phyloP scores from a whole-genome alignment of 768 basidiomycete species.

The Coprinopsis sp. region DNA sequence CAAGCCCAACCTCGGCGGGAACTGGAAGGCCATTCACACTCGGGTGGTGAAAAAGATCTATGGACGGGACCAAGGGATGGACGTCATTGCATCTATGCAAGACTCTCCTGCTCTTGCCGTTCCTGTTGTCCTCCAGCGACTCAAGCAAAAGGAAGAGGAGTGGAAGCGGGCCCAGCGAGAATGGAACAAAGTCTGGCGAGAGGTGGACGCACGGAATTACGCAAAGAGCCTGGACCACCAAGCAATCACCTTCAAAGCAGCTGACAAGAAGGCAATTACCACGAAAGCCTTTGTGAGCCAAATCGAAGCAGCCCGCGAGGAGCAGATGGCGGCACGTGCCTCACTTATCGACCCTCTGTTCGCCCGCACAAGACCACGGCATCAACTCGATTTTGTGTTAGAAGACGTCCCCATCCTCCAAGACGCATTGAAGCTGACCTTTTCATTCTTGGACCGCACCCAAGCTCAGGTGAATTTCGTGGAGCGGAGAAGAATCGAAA shows the following conservation, averaged over 20 bases:
- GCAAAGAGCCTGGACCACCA: conserved; percentile 92
- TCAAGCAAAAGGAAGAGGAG: conserved; percentile 97
- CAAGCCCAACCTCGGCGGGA: conserved; percentile 84
- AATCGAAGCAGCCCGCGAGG: conserved; percentile 80
- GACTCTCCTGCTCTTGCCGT: conserved; percentile 87
- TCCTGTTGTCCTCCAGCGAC: conserved; percentile 80
- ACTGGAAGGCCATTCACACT: conserved; percentile 86
- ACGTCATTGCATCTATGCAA: conserved; percentile 85
- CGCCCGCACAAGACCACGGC: conserved; percentile 58
- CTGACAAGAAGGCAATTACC: conserved; percentile 81
- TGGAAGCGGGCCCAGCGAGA: conserved; percentile 97
- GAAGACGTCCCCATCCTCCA: conserved; percentile 75
- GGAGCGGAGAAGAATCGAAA: conserved; percentile 81
- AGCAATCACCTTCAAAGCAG: conserved; percentile 82
- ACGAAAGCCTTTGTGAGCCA: conserved; percentile 76
- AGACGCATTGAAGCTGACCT: conserved; percentile 82
- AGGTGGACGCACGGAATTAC: conserved; percentile 92
- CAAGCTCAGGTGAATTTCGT: conserved; percentile 64
- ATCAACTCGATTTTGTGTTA: conserved; percentile 78
- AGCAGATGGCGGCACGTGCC: conserved; percentile 73
- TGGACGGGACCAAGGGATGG: conserved; percentile 76
- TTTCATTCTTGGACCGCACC: conserved; percentile 89
- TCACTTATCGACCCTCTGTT: conserved; percentile 52
- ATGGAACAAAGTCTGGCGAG: conserved; percentile 99
- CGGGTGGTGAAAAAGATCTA: conserved; percentile 97